Evolutionary conservation across 1,139 yeast species (phyloP).

Genomic region (Scheffersomyces stambukii): DNA sequence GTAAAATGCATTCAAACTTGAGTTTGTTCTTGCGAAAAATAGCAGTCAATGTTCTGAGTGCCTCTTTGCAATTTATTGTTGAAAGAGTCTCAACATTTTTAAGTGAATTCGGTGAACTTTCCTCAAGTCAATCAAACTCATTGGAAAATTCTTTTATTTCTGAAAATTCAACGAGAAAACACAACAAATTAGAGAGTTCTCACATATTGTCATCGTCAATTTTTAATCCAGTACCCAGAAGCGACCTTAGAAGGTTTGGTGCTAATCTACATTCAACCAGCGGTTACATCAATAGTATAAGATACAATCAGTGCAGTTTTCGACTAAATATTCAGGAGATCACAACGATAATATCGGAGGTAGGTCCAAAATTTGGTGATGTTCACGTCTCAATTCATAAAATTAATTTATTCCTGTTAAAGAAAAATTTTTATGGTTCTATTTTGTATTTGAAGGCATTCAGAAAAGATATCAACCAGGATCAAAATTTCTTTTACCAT

Average conservation of each 20-base stretch:
- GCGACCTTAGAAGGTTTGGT: conserved; percentile 9
- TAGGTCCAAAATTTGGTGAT: conserved; percentile 45
- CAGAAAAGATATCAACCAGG: conserved; percentile 14
- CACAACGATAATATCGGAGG: conserved; percentile 19
- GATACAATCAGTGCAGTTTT: conserved; percentile 13
- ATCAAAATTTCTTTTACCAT: conserved; percentile 29
- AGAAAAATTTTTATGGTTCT: conserved; percentile 30
- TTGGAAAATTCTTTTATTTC: conserved; percentile 13
- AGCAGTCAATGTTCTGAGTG: conserved; percentile 11
- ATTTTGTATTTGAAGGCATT: conserved; percentile 16
- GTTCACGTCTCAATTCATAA: conserved; percentile 22
- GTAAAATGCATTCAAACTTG: conserved; percentile 16
- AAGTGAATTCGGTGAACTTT: conserved; percentile 16
- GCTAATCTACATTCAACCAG: no score
- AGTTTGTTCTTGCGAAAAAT: conserved; percentile 18
- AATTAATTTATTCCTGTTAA: conserved; percentile 26
- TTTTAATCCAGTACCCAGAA: no score
- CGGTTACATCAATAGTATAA: conserved; percentile 3
- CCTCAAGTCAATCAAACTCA: conserved; percentile 14
- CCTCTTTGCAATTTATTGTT: conserved; percentile 11
- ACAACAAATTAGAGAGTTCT: conserved; percentile 6
- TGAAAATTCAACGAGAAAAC: conserved; percentile 3
- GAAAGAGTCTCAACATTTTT: conserved; percentile 11
- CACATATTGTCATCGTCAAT: no score
- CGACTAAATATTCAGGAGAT: conserved; percentile 21